Evolutionary conservation across 352 stramenopile genomes (phyloP), one percentile per base, ranked within the genome.

Genomic region (Phytophthora pisi): DNA sequence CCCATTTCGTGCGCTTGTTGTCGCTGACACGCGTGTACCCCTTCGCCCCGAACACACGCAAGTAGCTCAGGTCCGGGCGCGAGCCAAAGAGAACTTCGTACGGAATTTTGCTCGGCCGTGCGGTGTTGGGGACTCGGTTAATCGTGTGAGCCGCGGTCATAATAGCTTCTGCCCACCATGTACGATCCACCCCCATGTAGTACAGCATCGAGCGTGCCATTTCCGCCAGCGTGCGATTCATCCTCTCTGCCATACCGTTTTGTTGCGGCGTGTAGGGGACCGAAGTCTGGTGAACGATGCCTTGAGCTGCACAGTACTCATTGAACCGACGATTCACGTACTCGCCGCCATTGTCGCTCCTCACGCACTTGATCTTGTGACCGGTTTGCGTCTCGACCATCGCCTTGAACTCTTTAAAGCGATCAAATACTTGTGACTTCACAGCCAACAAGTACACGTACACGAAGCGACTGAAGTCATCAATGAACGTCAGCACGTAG

Each of bases 391-490:
- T 28, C 26, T 28, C 26, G 26, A 28, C 26, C 1, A 28, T 28
- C 26, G 26, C 26, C 26, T 28, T 28, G 26, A 52, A 74, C 3
- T 42, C 11, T 15, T 53, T 60, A 18, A 78, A 68, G 5, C 61
- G 62, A 2, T 38, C 7, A 11, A 68, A 24, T 6, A 70, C 54
- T 45, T 75, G 52, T 0, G 60, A 70, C n/a, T 80, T 80, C 23
- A 31, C 18, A 34, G 53, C 68, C 24, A 77, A 6, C 8, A 70
- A 68, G 23, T 77, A 77, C 2, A 64, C 56, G 3, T 24, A 50
- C 10, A 64, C 31, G 52, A 67, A 57, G n/a, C 68, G 55, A 7
- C 57, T 66, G 31, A 51, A 68, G 40, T 77, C 65, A 15, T 78
- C 58, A 11, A 81, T 62, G 42, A 72, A 76, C 6, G 64, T 61